Percentiles rank a stretch among this genome's conserved stretches.
phyloP scores from a whole-genome alignment of 176 grass and related monocot genomes.

The Chrysopogon serrulatus region DNA sequence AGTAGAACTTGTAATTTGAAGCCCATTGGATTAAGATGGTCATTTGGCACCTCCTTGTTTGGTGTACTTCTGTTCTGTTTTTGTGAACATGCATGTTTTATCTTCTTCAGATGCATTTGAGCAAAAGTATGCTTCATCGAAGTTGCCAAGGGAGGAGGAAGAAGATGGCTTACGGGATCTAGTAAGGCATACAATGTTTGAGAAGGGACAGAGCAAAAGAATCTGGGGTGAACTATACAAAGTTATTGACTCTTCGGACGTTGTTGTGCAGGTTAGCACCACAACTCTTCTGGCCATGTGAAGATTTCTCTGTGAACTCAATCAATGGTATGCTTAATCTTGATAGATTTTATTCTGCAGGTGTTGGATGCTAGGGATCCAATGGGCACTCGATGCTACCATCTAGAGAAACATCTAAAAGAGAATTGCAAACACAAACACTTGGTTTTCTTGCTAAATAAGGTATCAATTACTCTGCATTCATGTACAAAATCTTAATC shows the following conservation, averaged over 20 bases:
- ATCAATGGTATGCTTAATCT: background rate
- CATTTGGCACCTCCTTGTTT: background rate
- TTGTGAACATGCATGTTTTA: background rate
- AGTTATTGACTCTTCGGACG: constrained; percentile 95
- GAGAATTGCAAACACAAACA: constrained; percentile 92
- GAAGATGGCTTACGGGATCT: constrained; percentile 94
- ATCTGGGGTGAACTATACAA: constrained; percentile 99
- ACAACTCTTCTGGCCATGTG: background rate
- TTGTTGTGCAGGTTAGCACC: constrained; percentile 72
- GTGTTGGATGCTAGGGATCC: constrained; percentile 97
- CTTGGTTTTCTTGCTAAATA: constrained; percentile 90
- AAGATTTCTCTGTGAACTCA: constrained; percentile 3
- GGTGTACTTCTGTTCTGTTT: background rate
- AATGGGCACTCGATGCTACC: constrained; percentile 91
- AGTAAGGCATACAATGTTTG: constrained; percentile 96
- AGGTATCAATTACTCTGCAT: constrained; percentile 39
- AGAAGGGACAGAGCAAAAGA: constrained; percentile 94
- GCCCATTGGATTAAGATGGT: background rate
- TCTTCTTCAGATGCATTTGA: constrained; percentile 61
- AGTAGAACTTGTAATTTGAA: background rate
- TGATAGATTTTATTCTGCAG: constrained; percentile 24
- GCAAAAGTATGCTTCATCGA: constrained; percentile 58
- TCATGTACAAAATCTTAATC: background rate
- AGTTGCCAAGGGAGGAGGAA: constrained; percentile 57
- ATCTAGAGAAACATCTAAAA: constrained; percentile 93